Conservation (phyloP, 225 moss, liverwort and hornwort genomes). For the Pseudoscleropodium purum region DNA sequence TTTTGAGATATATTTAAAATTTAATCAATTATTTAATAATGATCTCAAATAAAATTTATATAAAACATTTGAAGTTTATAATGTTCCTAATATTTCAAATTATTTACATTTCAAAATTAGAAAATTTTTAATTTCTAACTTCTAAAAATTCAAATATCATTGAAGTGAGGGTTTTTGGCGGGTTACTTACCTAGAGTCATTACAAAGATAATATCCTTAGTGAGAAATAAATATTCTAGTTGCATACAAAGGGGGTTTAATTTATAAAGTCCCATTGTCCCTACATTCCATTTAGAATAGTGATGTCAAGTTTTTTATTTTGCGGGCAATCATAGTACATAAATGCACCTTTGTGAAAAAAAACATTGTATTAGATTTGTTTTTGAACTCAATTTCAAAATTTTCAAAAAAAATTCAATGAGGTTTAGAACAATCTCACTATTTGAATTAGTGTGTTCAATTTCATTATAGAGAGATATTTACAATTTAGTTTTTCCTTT, state of each 20-base stretch:
- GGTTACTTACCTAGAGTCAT: neutral
- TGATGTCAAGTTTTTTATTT: neutral
- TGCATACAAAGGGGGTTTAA: neutral
- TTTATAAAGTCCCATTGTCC: neutral
- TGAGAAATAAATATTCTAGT: neutral
- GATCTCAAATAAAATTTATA: neutral
- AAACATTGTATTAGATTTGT: neutral
- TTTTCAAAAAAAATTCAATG: neutral
- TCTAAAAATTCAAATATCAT: no score
- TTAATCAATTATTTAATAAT: neutral
- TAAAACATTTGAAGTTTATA: neutral
- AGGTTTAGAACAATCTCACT: neutral
- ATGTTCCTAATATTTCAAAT: no score
- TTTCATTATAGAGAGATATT: neutral
- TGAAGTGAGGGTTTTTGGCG: neutral
- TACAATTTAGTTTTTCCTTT: neutral
- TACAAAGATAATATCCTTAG: neutral
- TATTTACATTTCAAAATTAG: neutral
- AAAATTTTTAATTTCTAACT: neutral
- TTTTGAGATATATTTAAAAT: neutral
- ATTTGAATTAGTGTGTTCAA: neutral
- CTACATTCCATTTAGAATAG: neutral
- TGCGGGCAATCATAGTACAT: neutral
- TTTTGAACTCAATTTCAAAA: neutral
- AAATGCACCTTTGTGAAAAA: neutral